phyloP scores from a whole-genome alignment of 1,284 basidiomycete species.

The Cutaneotrichosporon mucoides region DNA sequence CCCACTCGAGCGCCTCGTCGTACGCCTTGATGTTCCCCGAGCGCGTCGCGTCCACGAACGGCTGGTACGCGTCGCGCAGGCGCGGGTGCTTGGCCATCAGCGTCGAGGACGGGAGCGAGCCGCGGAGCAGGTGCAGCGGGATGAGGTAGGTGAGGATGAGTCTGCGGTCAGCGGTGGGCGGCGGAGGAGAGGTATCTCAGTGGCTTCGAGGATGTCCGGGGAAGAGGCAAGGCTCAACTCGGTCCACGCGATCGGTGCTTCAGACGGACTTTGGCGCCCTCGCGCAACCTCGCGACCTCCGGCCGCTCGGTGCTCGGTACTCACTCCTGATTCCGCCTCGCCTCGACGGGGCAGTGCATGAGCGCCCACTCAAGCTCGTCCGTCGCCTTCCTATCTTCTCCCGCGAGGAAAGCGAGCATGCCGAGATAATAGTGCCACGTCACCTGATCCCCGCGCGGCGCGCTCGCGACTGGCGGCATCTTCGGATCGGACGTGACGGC shows the following conservation, averaged over 20 bases:
- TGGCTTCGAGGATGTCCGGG: too few species aligned
- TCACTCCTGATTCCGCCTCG: slow-evolving; percentile 74
- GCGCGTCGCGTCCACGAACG: slow-evolving; percentile 74
- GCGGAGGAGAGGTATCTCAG: too few species aligned
- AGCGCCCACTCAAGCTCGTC: slow-evolving; percentile 77
- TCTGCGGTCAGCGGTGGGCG: slow-evolving; percentile 48
- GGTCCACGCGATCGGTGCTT: too few species aligned
- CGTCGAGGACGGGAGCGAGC: slow-evolving; percentile 68
- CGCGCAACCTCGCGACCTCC: too few species aligned
- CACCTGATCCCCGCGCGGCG: slow-evolving; percentile 82
- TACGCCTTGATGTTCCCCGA: slow-evolving; percentile 73
- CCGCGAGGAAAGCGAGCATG: slow-evolving; percentile 87
- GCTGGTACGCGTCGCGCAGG: slow-evolving; percentile 68
- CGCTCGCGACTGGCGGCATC: slow-evolving; percentile 69
- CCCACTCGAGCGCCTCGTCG: slow-evolving; percentile 66
- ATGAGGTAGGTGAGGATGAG: slow-evolving; percentile 87
- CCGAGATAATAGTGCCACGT: slow-evolving; percentile 91
- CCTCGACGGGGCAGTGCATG: slow-evolving; percentile 66
- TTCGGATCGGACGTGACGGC: slow-evolving; percentile 81
- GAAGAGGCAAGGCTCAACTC: too few species aligned
- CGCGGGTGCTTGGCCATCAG: slow-evolving; percentile 68
- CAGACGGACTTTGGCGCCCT: too few species aligned
- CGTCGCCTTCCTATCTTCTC: slow-evolving; percentile 82
- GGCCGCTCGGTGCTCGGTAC: slow-evolving; percentile 30
- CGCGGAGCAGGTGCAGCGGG: slow-evolving; percentile 78